phyloP scores from a whole-genome alignment of 495 filamentous ascomycete species.

The Daldinia childiae region DNA sequence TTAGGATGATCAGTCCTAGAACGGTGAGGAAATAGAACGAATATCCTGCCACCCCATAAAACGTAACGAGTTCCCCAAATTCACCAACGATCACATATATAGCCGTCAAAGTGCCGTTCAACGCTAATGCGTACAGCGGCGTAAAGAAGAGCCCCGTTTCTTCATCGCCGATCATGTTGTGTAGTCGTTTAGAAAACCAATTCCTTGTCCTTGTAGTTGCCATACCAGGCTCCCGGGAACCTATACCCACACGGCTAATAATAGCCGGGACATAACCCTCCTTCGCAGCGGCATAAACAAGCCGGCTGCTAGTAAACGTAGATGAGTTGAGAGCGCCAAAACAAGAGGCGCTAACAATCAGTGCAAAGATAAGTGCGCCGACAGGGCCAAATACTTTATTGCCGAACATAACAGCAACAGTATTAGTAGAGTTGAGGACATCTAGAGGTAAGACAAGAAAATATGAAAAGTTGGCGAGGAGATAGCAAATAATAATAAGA shows the following conservation, averaged over 20 bases:
- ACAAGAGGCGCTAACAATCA: slow-evolving; percentile 87
- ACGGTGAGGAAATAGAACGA: slow-evolving; percentile 97
- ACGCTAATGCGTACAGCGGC: slow-evolving; percentile 85
- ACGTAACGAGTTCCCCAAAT: slow-evolving; percentile 90
- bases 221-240: slow-evolving; percentile 51
- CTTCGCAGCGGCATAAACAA: slow-evolving; percentile 94
- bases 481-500: slow-evolving; percentile 87
- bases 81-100: slow-evolving; percentile 86
- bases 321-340: slow-evolving; percentile 93
- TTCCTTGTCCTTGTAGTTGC: slow-evolving; percentile 64
- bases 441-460: slow-evolving; percentile 90
- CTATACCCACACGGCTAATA: slow-evolving; percentile 83
- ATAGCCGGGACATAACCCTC: slow-evolving; percentile 91
- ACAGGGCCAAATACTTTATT: slow-evolving; percentile 85
- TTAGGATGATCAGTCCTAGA: slow-evolving; percentile 87
- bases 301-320: slow-evolving; percentile 90
- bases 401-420: slow-evolving; percentile 93
- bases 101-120: slow-evolving; percentile 77
- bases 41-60: slow-evolving; percentile 97
- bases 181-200: slow-evolving; percentile 66
- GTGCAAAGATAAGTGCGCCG: slow-evolving; percentile 84
- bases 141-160: slow-evolving; percentile 78
- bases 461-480: slow-evolving; percentile 91
- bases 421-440: slow-evolving; percentile 84
- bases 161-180: slow-evolving; percentile 67